phyloP scores from a whole-genome alignment of 164 flowering plant species.

The Chloranthus sessilifolius region DNA sequence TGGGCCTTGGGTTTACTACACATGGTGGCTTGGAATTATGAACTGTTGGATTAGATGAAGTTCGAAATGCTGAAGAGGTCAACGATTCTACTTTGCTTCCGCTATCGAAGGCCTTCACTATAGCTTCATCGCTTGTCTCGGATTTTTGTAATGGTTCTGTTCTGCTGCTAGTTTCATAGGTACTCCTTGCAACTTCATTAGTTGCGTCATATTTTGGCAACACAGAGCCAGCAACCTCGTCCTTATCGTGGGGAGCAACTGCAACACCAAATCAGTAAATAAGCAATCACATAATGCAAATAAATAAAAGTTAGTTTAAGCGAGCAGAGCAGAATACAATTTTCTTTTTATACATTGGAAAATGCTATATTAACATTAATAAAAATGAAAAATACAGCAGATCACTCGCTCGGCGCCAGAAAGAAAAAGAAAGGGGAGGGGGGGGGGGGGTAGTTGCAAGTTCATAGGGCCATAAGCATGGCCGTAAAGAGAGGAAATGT shows the following conservation, averaged over 20 bases:
- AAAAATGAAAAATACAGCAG: too few relatives aligned
- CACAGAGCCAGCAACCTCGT: constrained; percentile 13
- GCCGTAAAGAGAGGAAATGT: too few relatives aligned
- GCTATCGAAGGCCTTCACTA: constrained; percentile 4
- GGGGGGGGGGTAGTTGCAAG: too few relatives aligned
- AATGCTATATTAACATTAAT: too few relatives aligned
- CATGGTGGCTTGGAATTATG: constrained; percentile 12
- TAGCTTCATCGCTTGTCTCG: constrained; percentile 9
- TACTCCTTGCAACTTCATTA: not conserved
- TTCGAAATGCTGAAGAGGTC: constrained; percentile 15
- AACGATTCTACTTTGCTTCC: constrained; percentile 11
- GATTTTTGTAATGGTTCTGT: constrained; percentile 7
- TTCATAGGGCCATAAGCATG: too few relatives aligned
- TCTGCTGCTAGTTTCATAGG: not conserved
- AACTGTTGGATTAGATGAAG: constrained; percentile 15
- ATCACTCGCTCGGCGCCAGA: too few relatives aligned
- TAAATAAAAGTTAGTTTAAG: not conserved
- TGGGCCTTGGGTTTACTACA: constrained; percentile 5
- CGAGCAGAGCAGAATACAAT: too few relatives aligned
- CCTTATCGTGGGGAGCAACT: constrained; percentile 24
- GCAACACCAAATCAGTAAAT: constrained; percentile 14
- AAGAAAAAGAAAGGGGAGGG: too few relatives aligned
- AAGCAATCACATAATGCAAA: not conserved
- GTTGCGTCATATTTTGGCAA: too few relatives aligned
- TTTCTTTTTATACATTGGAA: too few relatives aligned